phyloP scores from a whole-genome alignment of 225 moss, liverwort and hornwort species.

The Pleurozium schreberi region DNA sequence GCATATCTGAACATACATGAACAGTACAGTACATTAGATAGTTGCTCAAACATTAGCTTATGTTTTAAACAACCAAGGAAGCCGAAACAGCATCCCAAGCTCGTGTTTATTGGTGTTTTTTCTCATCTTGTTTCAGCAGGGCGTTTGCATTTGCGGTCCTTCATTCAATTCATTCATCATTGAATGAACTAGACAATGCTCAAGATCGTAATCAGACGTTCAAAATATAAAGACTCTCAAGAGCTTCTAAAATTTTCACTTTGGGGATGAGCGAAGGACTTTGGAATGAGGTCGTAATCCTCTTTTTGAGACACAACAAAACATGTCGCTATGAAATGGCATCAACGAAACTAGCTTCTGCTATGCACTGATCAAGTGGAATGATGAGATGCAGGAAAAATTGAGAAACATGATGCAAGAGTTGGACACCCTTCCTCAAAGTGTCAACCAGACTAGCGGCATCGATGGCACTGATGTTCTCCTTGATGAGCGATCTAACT shows the following conservation, averaged over 20 bases:
- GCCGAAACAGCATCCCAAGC: neutral
- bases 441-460: neutral
- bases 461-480: neutral
- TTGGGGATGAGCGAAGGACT: neutral
- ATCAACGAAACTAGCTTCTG: neutral
- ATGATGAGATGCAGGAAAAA: neutral
- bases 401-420: neutral
- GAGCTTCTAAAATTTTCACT: neutral
- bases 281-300: no score
- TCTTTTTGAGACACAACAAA: neutral
- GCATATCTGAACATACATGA: neutral
- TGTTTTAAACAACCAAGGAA: neutral
- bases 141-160: neutral
- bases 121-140: neutral
- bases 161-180: neutral
- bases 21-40: neutral
- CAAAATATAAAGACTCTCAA: no score
- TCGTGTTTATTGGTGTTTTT: neutral
- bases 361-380: neutral
- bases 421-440: neutral
- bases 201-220: no score
- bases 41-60: neutral
- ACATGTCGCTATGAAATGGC: neutral
- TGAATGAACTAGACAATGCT: neutral
- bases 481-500: conserved; percentile 12